Evolutionary conservation across 2,329 filamentous ascomycete genomes (phyloP), one percentile per base, ranked within the genome.

Genomic region (Calonectria pauciramosa): DNA sequence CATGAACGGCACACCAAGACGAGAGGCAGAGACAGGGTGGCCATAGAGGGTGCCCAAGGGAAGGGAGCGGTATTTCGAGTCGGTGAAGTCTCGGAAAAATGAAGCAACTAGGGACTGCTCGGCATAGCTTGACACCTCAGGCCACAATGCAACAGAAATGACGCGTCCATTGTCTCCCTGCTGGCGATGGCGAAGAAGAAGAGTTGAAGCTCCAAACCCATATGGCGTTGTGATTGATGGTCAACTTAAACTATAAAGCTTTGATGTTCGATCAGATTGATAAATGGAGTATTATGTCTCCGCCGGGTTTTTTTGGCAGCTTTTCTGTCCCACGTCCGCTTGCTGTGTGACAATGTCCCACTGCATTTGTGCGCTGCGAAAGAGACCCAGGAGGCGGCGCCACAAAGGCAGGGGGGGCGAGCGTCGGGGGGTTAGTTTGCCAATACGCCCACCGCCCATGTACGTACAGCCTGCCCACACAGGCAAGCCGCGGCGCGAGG

Each of bases 1-100:
- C 54, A 66, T 36, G 70, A 63, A 70, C 11, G 44, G 63, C 47
- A 65, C 36, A 69, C 34, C 56, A 72, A 68, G 49, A 67, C 56
- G 59, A 51, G 28, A 34, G 72, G 34, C 51, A 68, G 38, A 28
- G 49, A 49, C 51, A 54, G 70, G 52, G 51, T 54, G 68, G 59
- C 70, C 77, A 72, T 70, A 77, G n/a, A 41, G 23, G 30, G 71
- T 68, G 38, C 14, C 23, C 52, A 70, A 32, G 26, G 70, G 56
- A 63, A 72, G 72, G 78, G 65, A 68, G 75, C 73, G 76, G 77
- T 73, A 65, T 74, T 71, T 78, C 68, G 78, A 79, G 77, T 81
- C 80, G 80, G 80, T 81, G 76, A 81, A 81, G 78, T 79, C 74
- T 80, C 78, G 80, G 80, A 64, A 79, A 73, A 80, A 80, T 68